These are phyloP conservation scores for Curvularia hawaiiensis DNA, from an alignment of 2,329 filamentous ascomycete species.

Conservation along the genomic window DNA sequence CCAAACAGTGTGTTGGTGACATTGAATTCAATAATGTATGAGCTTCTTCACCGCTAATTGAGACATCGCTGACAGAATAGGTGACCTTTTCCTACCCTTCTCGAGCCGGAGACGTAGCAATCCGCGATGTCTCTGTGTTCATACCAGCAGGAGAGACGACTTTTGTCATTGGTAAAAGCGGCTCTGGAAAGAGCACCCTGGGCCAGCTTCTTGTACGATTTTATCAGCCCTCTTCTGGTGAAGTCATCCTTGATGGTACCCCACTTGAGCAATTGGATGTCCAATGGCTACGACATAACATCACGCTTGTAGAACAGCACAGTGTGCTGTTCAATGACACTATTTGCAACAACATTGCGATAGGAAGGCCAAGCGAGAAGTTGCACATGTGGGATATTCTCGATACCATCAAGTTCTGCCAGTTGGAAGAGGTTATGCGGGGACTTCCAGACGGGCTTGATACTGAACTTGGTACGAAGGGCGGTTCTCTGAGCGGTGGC, in stretches of 20 bases:
- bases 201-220: conserved; percentile 79
- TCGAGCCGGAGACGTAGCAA: conserved; percentile 63
- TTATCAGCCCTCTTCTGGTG: conserved; percentile 69
- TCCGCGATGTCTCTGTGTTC: conserved; percentile 67
- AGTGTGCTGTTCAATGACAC: conserved; percentile 83
- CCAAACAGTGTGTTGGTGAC: conserved; percentile 62
- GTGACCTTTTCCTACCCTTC: conserved; percentile 84
- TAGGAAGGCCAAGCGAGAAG: conserved; percentile 64
- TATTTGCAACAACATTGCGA: conserved; percentile 75
- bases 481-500: conserved; percentile 77
- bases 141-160: conserved; percentile 76
- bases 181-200: conserved; percentile 90
- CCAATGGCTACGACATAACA: conserved; percentile 75
- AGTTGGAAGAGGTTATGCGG: conserved; percentile 70
- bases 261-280: conserved; percentile 66
- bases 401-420: conserved; percentile 67
- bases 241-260: conserved; percentile 71
- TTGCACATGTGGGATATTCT: conserved; percentile 63
- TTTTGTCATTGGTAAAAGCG: conserved; percentile 84
- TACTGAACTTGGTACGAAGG: conserved; percentile 73
- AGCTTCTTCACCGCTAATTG: conserved; percentile 2
- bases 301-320: conserved; percentile 83
- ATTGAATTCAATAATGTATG: conserved; percentile 72
- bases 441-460: conserved; percentile 72
- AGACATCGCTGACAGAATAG: conserved; percentile 51